Evolutionary conservation across 2,329 filamentous ascomycete species (phyloP).

Genomic region (Alternaria longipes): DNA sequence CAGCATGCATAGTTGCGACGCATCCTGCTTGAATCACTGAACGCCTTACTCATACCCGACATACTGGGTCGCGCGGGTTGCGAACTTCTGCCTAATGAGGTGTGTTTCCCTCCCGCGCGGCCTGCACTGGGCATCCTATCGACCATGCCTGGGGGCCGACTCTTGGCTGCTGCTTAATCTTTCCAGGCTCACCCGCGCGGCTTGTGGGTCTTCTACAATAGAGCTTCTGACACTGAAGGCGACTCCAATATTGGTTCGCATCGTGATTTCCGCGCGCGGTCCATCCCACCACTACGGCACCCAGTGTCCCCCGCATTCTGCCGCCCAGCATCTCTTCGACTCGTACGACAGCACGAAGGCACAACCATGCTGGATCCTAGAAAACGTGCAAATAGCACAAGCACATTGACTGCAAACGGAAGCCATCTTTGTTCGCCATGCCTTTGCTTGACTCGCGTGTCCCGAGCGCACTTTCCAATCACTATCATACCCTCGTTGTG

Average conservation of each 20-base stretch:
- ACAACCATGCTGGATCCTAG: not conserved
- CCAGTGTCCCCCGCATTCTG: too few relatives aligned
- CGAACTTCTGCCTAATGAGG: not conserved
- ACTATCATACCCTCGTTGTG: not conserved
- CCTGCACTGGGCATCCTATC: not conserved
- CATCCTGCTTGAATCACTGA: not conserved
- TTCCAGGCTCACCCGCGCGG: not conserved
- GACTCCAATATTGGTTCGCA: not conserved
- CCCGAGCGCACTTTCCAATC: not conserved
- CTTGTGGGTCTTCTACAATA: not conserved
- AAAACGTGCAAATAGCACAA: not conserved
- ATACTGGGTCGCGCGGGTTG: not conserved
- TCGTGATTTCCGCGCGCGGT: too few relatives aligned
- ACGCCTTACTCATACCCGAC: not conserved
- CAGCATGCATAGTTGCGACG: too few relatives aligned
- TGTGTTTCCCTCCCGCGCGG: not conserved
- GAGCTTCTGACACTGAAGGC: not conserved
- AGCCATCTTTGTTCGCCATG: not conserved
- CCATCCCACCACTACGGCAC: too few relatives aligned
- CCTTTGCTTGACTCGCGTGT: not conserved
- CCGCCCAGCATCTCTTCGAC: not conserved
- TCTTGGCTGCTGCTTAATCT: not conserved
- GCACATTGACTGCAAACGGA: not conserved
- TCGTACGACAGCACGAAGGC: not conserved
- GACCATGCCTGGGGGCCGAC: not conserved